Evolutionary conservation across 2,329 filamentous ascomycete species (phyloP).

Genomic region (Myriangium duriaei): DNA sequence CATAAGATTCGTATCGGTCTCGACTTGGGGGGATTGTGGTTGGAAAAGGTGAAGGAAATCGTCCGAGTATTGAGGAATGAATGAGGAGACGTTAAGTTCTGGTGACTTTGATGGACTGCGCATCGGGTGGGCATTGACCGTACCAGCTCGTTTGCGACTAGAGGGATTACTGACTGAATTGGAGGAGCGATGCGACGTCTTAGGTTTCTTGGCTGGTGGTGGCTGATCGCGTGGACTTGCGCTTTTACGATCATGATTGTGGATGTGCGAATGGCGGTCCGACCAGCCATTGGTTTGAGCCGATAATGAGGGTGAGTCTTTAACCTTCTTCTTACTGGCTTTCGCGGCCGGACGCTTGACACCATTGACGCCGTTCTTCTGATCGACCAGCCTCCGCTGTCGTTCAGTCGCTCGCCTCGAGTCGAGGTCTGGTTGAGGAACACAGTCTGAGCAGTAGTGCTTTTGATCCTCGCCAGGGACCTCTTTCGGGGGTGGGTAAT

Average conservation of each 20-base stretch:
- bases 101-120: slow-evolving; percentile 69
- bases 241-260: slow-evolving; percentile 32
- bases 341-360: slow-evolving; percentile 64
- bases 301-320: slow-evolving; percentile 45
- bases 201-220: slow-evolving; percentile 65
- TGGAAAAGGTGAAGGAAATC: slow-evolving; percentile 55
- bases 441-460: slow-evolving; percentile 81
- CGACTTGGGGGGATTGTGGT: slow-evolving; percentile 23
- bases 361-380: slow-evolving; percentile 41
- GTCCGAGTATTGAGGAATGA: slow-evolving; percentile 24
- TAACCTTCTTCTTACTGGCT: slow-evolving; percentile 77
- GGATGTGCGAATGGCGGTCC: slow-evolving; percentile 38
- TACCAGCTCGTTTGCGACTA: slow-evolving; percentile 50
- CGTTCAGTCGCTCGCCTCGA: slow-evolving; percentile 34
- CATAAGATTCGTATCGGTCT: slow-evolving; percentile 63
- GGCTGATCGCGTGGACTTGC: slow-evolving; percentile 39
- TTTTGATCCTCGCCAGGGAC: slow-evolving; percentile 45
- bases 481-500: slow-evolving; percentile 66
- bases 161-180: slow-evolving; percentile 61
- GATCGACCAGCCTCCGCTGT: slow-evolving; percentile 21
- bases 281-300: slow-evolving; percentile 55
- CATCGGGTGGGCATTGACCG: slow-evolving; percentile 41
- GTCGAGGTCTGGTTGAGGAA: slow-evolving; percentile 55
- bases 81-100: slow-evolving; percentile 35
- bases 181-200: slow-evolving; percentile 67